These are phyloP conservation scores for Ceratocystis destructans DNA, from an alignment of 2,329 filamentous ascomycete genomes.

Conservation along the genomic window DNA sequence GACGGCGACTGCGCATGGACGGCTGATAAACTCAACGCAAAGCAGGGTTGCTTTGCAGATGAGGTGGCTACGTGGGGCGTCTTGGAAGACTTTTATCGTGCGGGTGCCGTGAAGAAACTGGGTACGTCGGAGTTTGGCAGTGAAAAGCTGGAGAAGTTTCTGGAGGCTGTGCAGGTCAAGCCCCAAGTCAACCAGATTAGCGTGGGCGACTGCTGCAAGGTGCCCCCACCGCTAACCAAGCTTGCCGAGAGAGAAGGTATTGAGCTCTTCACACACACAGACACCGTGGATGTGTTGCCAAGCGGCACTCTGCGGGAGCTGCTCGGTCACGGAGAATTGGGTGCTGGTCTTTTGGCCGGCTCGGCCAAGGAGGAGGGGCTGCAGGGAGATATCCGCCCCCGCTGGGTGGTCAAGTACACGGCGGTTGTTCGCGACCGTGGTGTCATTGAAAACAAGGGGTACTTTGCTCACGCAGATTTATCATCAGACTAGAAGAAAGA, in stretches of 20 bases:
- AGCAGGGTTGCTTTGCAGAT: slow-evolving; percentile 52
- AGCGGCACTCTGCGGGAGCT: slow-evolving; percentile 73
- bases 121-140: slow-evolving; percentile 87
- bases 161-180: slow-evolving; percentile 54
- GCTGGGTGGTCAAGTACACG: slow-evolving; percentile 96
- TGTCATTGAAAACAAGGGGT: slow-evolving; percentile 96
- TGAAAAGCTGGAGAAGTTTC: slow-evolving; percentile 64
- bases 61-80: slow-evolving; percentile 55
- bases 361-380: slow-evolving; percentile 43
- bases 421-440: slow-evolving; percentile 87
- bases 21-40: slow-evolving; percentile 47
- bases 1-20: slow-evolving; percentile 82
- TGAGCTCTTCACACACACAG: slow-evolving; percentile 83
- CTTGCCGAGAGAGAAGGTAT: slow-evolving; percentile 75
- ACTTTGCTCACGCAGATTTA: slow-evolving; percentile 76
- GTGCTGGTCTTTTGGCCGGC: slow-evolving; percentile 55
- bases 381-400: slow-evolving; percentile 64
- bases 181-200: slow-evolving; percentile 94
- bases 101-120: slow-evolving; percentile 59
- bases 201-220: slow-evolving; percentile 86
- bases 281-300: slow-evolving; percentile 84
- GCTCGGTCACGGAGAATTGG: slow-evolving; percentile 55
- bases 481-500: slow-evolving; percentile 27
- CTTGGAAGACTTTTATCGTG: slow-evolving; percentile 57
- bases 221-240: slow-evolving; percentile 71